These are phyloP conservation scores for Bathelium albidoporum DNA, from an alignment of 495 filamentous ascomycete genomes.

Conservation along the genomic window DNA sequence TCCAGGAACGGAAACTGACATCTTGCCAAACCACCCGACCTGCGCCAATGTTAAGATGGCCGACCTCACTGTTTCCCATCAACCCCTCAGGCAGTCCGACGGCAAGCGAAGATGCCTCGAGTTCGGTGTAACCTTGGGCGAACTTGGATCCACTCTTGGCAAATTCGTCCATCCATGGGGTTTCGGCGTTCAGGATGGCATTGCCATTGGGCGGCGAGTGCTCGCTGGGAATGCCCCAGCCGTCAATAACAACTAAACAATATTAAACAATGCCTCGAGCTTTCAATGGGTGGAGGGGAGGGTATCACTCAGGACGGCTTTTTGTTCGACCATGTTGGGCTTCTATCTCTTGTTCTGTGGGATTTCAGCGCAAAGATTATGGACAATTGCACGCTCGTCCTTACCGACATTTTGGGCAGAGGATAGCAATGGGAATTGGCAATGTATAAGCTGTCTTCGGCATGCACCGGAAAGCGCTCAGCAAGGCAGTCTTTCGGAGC, in stretches of 20 bases:
- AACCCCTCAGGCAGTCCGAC: conserved; percentile 92
- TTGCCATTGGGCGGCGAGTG: conserved; percentile 74
- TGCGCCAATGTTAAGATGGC: conserved; percentile 96
- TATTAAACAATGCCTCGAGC: conserved; percentile 49
- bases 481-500: background rate
- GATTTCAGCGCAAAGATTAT: conserved; percentile 18
- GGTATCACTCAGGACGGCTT: conserved; percentile 60
- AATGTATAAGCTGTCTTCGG: background rate
- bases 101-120: conserved; percentile 91
- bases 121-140: conserved; percentile 68
- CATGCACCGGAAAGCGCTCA: too few species aligned
- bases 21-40: conserved; percentile 98
- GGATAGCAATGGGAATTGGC: background rate
- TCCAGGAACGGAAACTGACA: conserved; percentile 28
- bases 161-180: conserved; percentile 82
- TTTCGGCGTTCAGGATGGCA: conserved; percentile 86
- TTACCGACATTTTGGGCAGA: conserved; percentile 3
- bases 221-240: conserved; percentile 82
- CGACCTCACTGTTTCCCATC: conserved; percentile 98
- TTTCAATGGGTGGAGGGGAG: background rate
- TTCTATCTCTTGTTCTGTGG: conserved; percentile 17
- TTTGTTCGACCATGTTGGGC: conserved; percentile 64
- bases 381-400: conserved; percentile 19
- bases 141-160: conserved; percentile 49
- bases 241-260: conserved; percentile 84